phyloP scores from a whole-genome alignment of 2,329 filamentous ascomycete genomes.

The Colletotrichum destructivum region DNA sequence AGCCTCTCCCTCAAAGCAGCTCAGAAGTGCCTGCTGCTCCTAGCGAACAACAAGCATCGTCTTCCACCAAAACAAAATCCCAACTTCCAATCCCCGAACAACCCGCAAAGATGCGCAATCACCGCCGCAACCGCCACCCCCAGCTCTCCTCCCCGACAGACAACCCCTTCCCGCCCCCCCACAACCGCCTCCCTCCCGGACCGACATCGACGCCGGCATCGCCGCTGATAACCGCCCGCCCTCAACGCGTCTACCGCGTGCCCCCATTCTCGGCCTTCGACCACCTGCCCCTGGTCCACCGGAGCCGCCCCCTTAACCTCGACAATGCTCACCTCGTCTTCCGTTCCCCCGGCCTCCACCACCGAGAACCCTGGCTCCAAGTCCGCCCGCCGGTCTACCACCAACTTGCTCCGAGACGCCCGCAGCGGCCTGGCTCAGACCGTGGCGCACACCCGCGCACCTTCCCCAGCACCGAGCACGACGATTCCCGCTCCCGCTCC shows the following conservation, averaged over 20 bases:
- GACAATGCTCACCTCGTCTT: neutral
- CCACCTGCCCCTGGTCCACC: too few relatives aligned
- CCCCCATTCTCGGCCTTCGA: neutral
- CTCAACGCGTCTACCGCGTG: neutral
- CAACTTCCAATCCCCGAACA: neutral
- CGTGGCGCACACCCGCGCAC: too few relatives aligned
- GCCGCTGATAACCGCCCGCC: neutral
- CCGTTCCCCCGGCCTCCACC: neutral
- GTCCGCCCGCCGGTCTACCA: too few relatives aligned
- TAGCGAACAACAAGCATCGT: too few relatives aligned
- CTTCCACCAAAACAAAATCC: too few relatives aligned
- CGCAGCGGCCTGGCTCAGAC: neutral
- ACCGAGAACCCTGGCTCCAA: neutral
- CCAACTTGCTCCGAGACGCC: neutral
- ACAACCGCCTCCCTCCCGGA: neutral
- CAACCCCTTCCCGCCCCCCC: neutral
- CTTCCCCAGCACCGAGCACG: neutral
- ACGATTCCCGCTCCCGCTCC: neutral
- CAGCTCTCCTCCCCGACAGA: conserved; percentile 8
- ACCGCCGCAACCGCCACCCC: conserved; percentile 32
- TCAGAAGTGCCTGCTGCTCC: too few relatives aligned
- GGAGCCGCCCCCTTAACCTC: too few relatives aligned
- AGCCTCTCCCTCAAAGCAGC: too few relatives aligned
- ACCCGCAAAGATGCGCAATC: neutral
- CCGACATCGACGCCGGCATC: neutral